A percentile compares a stretch with the other conserved stretches of the same genome.
Conservation (phyloP, 768 basidiomycete genomes). For the Boletus barrowsii region DNA sequence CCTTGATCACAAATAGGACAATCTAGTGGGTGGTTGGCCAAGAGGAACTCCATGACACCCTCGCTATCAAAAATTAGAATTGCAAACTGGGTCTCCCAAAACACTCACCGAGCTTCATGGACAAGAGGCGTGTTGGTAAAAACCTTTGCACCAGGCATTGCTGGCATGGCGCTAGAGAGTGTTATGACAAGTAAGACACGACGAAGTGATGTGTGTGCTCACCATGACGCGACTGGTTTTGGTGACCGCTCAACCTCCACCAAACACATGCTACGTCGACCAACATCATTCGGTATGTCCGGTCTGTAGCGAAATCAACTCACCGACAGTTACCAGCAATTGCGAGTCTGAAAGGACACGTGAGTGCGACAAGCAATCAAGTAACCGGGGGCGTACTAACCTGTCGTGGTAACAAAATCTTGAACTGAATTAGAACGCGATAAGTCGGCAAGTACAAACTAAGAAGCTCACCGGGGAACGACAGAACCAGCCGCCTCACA, state of each 20-base stretch:
- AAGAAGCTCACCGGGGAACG: conserved; percentile 63
- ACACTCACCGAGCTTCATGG: conserved; percentile 72
- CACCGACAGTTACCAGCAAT: conserved; percentile 98
- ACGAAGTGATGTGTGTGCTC: conserved; percentile 16
- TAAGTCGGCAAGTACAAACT: background rate
- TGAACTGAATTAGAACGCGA: conserved; percentile 15
- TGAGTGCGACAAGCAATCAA: conserved; percentile 1
- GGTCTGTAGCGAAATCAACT: conserved; percentile 26
- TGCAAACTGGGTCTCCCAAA: background rate
- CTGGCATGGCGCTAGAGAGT: conserved; percentile 82
- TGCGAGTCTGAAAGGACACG: conserved; percentile 58
- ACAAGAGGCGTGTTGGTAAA: conserved; percentile 91
- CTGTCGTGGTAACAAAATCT: conserved; percentile 89
- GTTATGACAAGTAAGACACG: background rate
- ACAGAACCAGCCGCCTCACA: conserved; percentile 85
- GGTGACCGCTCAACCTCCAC: conserved; percentile 96
- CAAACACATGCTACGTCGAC: conserved; percentile 79
- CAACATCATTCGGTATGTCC: conserved; percentile 6
- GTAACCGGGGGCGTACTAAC: conserved; percentile 33
- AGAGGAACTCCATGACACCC: conserved; percentile 98
- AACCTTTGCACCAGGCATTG: conserved; percentile 90
- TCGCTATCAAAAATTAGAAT: conserved; percentile 50
- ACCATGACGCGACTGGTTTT: conserved; percentile 95
- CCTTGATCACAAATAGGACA: conserved; percentile 99
- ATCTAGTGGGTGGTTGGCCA: conserved; percentile 96